Evolutionary conservation across 352 stramenopile genomes (phyloP), one percentile per base, ranked within the genome.

Genomic region (Thalassiosira ordinaria): DNA sequence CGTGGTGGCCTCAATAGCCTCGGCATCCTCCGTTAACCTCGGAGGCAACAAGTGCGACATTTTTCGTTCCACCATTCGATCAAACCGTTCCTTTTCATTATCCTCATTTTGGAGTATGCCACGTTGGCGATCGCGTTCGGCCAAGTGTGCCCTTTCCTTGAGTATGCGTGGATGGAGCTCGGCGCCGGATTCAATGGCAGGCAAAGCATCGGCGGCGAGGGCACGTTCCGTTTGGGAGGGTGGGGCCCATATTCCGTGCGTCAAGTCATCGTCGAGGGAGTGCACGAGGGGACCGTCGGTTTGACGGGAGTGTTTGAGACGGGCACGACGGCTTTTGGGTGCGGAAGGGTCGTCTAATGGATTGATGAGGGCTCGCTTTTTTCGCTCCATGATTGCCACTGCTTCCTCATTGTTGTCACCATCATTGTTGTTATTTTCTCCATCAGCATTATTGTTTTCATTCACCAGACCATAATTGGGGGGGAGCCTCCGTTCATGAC

Each of bases 11-110:
- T 93, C 83, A 0, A 89, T 79, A 0, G 88, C 76, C 24, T 65
- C 37, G n/a, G 78, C 72, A 35, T 92, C 82, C n/a, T 89, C 78
- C 20, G 85, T 59, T 7, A 91, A 74, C 59, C 89, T 76, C 2
- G 90, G 87, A 11, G 91, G 91, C n/a, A 95, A 57, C 20, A 94
- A 78, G 59, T 94, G 90, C 1, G 83, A 69, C 80, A 94, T 90
- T 84, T 95, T 95, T 24, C 91, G 78, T 65, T 95, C 89, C 33
- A 92, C 79, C 65, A 92, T 78, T 27, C 87, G 73, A 73, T 95
- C 91, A 52, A 92, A 91, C 29, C 82, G 82, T 64, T 86, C 62
- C 39, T 91, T 87, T 56, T 93, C 80, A 41, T 87, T 78, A 49
- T 93, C 85, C 31, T 86, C 86, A 33, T 87, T 61, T 55, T 86